A percentile compares a stretch with the other conserved stretches of the same genome.
Conservation (phyloP, 2,329 filamentous ascomycete genomes). For the Ciborinia camelliae region DNA sequence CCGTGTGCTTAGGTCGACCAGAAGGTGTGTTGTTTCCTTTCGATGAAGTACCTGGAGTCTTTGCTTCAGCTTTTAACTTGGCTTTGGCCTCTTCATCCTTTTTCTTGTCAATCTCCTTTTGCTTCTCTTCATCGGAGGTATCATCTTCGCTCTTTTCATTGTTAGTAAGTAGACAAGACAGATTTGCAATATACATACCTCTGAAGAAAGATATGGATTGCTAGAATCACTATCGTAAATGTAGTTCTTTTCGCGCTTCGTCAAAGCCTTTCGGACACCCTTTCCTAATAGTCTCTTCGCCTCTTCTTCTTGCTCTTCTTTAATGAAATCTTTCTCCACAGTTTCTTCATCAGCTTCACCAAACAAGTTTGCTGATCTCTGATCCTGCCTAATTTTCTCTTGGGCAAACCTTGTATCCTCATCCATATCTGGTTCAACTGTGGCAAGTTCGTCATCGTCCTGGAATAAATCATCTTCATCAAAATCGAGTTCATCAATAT, state of each 20-base stretch:
- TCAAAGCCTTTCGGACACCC: slow-evolving; percentile 72
- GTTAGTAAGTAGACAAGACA: slow-evolving; percentile 29
- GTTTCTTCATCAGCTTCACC: slow-evolving; percentile 65
- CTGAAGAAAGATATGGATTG: slow-evolving; percentile 52
- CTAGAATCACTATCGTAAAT: slow-evolving; percentile 75
- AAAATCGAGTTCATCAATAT: slow-evolving; percentile 67
- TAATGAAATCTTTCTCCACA: slow-evolving; percentile 66
- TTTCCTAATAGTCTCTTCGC: slow-evolving; percentile 70
- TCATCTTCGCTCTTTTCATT: slow-evolving; percentile 48
- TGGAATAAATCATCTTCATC: slow-evolving; percentile 73
- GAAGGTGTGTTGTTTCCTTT: slow-evolving; percentile 70
- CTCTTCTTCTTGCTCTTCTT: slow-evolving; percentile 69
- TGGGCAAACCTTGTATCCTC: slow-evolving; percentile 73
- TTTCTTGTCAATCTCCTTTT: slow-evolving; percentile 61
- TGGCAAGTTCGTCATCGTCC: slow-evolving; percentile 78
- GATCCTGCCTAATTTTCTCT: slow-evolving; percentile 71
- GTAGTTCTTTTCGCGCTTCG: slow-evolving; percentile 80
- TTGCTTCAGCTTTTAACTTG: slow-evolving; percentile 49
- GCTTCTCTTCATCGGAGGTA: slow-evolving; percentile 50
- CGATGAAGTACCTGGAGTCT: slow-evolving; percentile 52
- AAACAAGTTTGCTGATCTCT: slow-evolving; percentile 84
- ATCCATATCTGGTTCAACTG: slow-evolving; percentile 74
- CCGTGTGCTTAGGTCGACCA: slow-evolving; percentile 51
- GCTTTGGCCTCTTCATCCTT: slow-evolving; percentile 59
- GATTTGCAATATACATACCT: slow-evolving; percentile 40